These are phyloP conservation scores for Coelastrella sp. DNA, from an alignment of 139 green algal genomes.

Conservation along the genomic window DNA sequence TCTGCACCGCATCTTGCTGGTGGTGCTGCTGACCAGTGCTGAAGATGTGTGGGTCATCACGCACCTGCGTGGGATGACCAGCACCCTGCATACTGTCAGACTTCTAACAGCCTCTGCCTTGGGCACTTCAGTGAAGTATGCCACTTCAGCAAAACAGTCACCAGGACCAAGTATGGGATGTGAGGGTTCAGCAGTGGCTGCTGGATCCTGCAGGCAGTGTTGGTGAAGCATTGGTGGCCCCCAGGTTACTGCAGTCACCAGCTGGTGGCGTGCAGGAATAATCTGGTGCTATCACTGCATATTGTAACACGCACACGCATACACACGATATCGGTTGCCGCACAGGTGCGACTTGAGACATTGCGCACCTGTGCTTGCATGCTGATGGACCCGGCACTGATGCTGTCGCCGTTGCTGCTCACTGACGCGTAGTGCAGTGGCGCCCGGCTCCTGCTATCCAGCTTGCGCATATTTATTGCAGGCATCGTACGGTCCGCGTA, in stretches of 20 bases:
- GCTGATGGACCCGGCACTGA: background rate
- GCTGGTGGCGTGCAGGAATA: too few species aligned
- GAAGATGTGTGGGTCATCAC: background rate
- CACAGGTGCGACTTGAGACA: too few species aligned
- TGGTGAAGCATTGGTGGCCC: background rate
- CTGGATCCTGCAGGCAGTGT: background rate
- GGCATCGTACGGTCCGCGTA: background rate
- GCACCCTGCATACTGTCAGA: slow-evolving; percentile 56
- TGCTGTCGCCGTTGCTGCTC: background rate
- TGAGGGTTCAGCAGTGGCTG: background rate
- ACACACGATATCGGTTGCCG: too few species aligned
- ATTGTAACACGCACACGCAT: too few species aligned
- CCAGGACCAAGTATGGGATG: slow-evolving; percentile 17
- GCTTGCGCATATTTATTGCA: background rate
- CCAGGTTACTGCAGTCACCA: too few species aligned
- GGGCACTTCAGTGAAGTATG: slow-evolving; percentile 48
- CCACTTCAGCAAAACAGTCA: slow-evolving; percentile 46
- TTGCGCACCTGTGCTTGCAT: too few species aligned
- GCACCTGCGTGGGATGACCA: slow-evolving; percentile 54
- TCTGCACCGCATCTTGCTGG: too few species aligned
- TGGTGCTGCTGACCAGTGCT: background rate
- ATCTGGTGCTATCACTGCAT: too few species aligned
- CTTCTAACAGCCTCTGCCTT: slow-evolving; percentile 37
- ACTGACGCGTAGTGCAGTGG: background rate
- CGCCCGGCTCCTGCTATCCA: background rate